Evolutionary conservation across 2,329 filamentous ascomycete genomes (phyloP), one percentile per base, ranked within the genome.

Genomic region (Colletotrichum chlorophyti): DNA sequence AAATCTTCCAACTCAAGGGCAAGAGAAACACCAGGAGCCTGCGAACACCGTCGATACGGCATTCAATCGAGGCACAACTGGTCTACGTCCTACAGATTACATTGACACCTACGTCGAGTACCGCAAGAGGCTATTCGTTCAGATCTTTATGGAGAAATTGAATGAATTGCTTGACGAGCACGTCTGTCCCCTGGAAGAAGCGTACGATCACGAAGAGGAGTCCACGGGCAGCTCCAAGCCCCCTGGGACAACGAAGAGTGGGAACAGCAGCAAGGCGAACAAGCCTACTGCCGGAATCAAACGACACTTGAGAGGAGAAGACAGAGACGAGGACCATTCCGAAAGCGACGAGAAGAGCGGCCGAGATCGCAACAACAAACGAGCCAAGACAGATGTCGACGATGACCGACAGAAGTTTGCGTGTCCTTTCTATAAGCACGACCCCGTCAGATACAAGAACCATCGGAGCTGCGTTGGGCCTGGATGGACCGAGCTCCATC

Each of bases 401-500:
- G 42, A 61, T 17, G 19, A 46, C 21, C 35, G 40, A 17, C 37
- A 26, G 34, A 61, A 50, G n/a, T 41, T 74, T 42, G 74, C 74
- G 3, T 77, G 75, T 48, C 75, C 75, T 0, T 77, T 70, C 55
- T 75, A 66, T 64, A 76, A 76, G 54, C 69, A 72, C 27, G 70
- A 75, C 34, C 70, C 69, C 0, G 60, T 65, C 5, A 67, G 67
- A 14, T 76, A 72, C 53, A 68, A 67, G 29, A 64, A 67, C 11
- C 62, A 68, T 19, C 65, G 70, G 3, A 69, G 67, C 1, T 77
- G 74, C 58, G 69, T 70, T 12, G 70, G 71, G 0, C 72, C 71
- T 3, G 72, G 72, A 2, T 76, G 73, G 68, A 67, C 66, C 0
- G 72, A 68, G 5, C 70, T 76, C 1, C 73, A 75, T 53, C 66